Evolutionary conservation across 192 early-diverging fungal species (phyloP).

Genomic region (Geranomyces variabilis): DNA sequence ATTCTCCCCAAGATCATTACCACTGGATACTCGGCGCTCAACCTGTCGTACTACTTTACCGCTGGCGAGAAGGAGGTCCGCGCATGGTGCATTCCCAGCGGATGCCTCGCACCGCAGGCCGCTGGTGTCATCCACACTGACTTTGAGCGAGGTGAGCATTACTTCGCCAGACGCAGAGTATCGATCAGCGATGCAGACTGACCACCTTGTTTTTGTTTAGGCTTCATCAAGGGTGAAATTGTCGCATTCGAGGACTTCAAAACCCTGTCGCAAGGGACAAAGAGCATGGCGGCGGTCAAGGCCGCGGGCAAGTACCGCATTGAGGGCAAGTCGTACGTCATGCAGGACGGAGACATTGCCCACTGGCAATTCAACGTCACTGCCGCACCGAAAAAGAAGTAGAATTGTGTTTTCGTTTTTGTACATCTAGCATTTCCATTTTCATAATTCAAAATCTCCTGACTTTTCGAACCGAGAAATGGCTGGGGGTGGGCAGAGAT

Average conservation of each 20-base stretch:
- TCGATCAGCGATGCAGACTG: too few species aligned
- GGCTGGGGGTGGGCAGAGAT: too few species aligned
- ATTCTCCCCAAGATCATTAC: slow-evolving; percentile 89
- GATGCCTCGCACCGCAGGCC: slow-evolving; percentile 81
- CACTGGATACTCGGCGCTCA: slow-evolving; percentile 82
- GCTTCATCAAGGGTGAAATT: slow-evolving; percentile 88
- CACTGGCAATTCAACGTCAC: slow-evolving; percentile 36
- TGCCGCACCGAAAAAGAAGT: slow-evolving; percentile 28
- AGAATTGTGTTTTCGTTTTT: not conserved
- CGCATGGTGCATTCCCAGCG: slow-evolving; percentile 84
- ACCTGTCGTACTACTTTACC: slow-evolving; percentile 92
- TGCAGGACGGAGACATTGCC: slow-evolving; percentile 90
- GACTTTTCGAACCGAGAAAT: too few species aligned
- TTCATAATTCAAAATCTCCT: too few species aligned
- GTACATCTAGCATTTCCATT: too few species aligned
- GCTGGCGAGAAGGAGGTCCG: slow-evolving; percentile 86
- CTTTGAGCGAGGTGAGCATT: slow-evolving; percentile 56
- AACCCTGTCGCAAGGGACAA: slow-evolving; percentile 51
- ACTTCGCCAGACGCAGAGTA: too few species aligned
- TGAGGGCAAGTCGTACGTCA: slow-evolving; percentile 89
- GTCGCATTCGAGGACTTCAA: slow-evolving; percentile 74
- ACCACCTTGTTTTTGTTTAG: not conserved
- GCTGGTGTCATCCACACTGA: slow-evolving; percentile 91
- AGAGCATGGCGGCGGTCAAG: slow-evolving; percentile 73
- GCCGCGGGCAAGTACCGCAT: slow-evolving; percentile 87